Base-by-base conservation (phyloP, 768 basidiomycete species). In the Xanthoconium purpureum region DNA sequence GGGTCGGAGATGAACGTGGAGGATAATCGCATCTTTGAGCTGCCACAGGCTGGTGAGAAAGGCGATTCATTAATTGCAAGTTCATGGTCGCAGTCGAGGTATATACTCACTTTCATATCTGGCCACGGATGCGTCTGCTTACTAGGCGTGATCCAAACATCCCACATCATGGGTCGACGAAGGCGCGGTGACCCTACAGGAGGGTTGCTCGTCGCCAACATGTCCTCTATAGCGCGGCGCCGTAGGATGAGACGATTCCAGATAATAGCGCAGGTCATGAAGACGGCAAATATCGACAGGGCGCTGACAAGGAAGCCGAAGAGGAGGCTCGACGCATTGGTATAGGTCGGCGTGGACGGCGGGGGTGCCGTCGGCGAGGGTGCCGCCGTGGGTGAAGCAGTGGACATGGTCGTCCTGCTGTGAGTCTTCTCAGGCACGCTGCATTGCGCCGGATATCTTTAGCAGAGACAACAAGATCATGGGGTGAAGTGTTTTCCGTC, bases 191-290 rank as follows among this genome's bases (percentile, higher is more conserved):
- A 32, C 3, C 38, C 43, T 5, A 55, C 42, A 5, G 45, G 13
- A 24, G 24, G 24, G 24, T 4, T 24, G 24, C 20, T 60, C 15
- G 29, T 33, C 14, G 30, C 46, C 51, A 64, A 54, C 58, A 47
- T 60, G 14, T 58, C 59, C 1, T 73, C 70, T 36, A 73, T 72
- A 2, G 50, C 53, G 1, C 50, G 70, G 29, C 71, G 71, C 18
- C 71, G 64, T 3, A 52, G 37, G 20, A 72, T 60, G n/a, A 71
- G 72, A 42, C 72, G 71, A 40, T 67, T 71, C 71, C 71, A 71
- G 48, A 68, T 43, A 5, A 72, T 53, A 8, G 70, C 72, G 53
- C 54, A 55, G 12, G 54, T 47, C 66, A 73, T 69, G 54, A 71
- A 73, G 38, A 72, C 33, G 2, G 63, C 69, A 46, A 71, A 71